phyloP scores from a whole-genome alignment of 2,329 filamentous ascomycete species.

The Cytospora piceicola region DNA sequence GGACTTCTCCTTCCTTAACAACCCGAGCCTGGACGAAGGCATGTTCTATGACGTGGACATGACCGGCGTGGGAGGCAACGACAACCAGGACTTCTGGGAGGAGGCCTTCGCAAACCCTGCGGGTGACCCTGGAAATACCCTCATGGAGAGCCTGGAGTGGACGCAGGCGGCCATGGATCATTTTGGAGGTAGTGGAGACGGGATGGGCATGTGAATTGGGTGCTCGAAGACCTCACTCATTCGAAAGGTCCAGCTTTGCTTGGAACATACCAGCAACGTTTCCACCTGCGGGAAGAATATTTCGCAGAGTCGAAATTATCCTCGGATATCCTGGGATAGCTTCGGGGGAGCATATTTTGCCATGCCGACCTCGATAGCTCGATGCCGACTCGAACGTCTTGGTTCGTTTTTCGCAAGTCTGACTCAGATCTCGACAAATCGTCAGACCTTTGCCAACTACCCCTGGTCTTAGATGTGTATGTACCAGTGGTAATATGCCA shows the following conservation, averaged over 20 bases:
- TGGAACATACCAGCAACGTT: too few relatives aligned
- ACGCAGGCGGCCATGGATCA: slow-evolving; percentile 31
- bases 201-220: not conserved
- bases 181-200: not conserved
- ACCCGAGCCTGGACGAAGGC: slow-evolving; percentile 29
- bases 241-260: not conserved
- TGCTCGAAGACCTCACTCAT: not conserved
- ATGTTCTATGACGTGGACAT: slow-evolving; percentile 37
- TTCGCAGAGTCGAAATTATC: too few relatives aligned
- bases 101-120: slow-evolving; percentile 44
- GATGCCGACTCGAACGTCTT: not conserved
- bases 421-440: not conserved
- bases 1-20: slow-evolving; percentile 31
- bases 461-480: not conserved
- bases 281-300: too few relatives aligned
- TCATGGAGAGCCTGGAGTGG: slow-evolving; percentile 40
- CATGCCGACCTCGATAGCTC: too few relatives aligned
- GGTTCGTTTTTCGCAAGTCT: not conserved
- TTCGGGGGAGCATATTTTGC: too few relatives aligned
- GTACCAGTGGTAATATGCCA: too few relatives aligned
- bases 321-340: too few relatives aligned
- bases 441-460: not conserved
- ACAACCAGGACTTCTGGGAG: slow-evolving; percentile 43
- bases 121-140: slow-evolving; percentile 40
- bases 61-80: slow-evolving; percentile 34